These are phyloP conservation scores for Sextonia rubra DNA, from an alignment of 164 flowering plant genomes.

Conservation along the genomic window DNA sequence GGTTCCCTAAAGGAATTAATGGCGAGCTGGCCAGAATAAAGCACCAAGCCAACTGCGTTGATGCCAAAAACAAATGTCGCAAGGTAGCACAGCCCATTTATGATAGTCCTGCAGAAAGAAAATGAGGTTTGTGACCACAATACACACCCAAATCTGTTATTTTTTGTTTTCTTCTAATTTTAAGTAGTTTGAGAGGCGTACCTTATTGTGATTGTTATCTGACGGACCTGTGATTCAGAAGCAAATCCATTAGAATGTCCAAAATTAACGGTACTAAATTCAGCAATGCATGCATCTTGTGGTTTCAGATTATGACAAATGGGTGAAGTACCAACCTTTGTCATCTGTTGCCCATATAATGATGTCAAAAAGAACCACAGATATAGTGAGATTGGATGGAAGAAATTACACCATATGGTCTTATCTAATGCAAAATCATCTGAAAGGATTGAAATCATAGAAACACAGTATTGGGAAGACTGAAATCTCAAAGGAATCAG, in stretches of 20 bases:
- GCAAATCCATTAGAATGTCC: neutral
- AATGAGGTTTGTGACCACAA: conserved; percentile 1
- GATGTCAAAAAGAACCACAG: neutral
- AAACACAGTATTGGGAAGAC: neutral
- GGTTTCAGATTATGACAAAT: neutral
- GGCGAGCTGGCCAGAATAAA: neutral
- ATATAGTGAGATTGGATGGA: no score
- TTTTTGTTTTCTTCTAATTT: no score
- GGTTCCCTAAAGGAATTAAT: neutral
- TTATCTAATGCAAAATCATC: no score
- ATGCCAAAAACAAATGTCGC: conserved; percentile 40
- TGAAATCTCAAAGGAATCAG: neutral
- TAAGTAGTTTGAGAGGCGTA: conserved; percentile 13
- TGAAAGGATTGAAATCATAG: neutral
- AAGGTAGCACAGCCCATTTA: conserved; percentile 84
- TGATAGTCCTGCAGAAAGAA: conserved; percentile 65
- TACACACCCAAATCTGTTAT: no score
- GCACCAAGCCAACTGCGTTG: conserved; percentile 38
- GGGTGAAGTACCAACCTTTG: no score
- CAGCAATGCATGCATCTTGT: neutral
- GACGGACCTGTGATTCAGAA: conserved; percentile 70
- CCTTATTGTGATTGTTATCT: conserved; percentile 92
- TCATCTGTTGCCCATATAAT: no score
- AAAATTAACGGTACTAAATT: neutral
- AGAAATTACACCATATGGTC: no score